Percentiles rank a stretch among this genome's conserved stretches.
These are phyloP conservation scores for Pascua sp. DNA, from an alignment of 1,284 basidiomycete genomes.

Conservation along the genomic window DNA sequence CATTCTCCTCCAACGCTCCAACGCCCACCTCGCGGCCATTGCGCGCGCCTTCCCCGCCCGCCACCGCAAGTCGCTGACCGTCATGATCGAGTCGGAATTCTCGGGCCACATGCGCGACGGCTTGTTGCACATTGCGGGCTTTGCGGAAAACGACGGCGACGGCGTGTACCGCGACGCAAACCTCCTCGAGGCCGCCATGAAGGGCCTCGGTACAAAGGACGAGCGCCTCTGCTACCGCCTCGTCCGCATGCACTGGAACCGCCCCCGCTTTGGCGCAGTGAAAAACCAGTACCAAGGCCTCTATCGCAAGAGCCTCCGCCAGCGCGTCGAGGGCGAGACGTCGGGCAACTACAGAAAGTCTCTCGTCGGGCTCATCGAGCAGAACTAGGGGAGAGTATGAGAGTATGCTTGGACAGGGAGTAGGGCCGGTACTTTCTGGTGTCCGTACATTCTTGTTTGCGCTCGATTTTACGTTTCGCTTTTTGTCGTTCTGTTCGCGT, in stretches of 20 bases:
- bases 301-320: slow-evolving; percentile 36
- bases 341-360: slow-evolving; percentile 47
- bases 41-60: slow-evolving; percentile 42
- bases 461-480: background rate
- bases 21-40: slow-evolving; percentile 45
- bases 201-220: slow-evolving; percentile 50
- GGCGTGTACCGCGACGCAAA: slow-evolving; percentile 45
- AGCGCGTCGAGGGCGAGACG: slow-evolving; percentile 48
- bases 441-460: background rate
- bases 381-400: slow-evolving; percentile 32
- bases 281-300: slow-evolving; percentile 43
- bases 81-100: slow-evolving; percentile 48
- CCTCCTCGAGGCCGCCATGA: slow-evolving; percentile 44
- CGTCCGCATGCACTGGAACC: slow-evolving; percentile 47
- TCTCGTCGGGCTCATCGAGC: slow-evolving; percentile 34
- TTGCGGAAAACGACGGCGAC: slow-evolving; percentile 42
- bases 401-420: background rate
- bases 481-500: background rate
- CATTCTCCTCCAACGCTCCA: slow-evolving; percentile 46
- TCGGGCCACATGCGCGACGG: slow-evolving; percentile 49
- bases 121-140: slow-evolving; percentile 41
- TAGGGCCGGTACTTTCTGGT: background rate
- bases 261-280: slow-evolving; percentile 44
- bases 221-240: slow-evolving; percentile 48
- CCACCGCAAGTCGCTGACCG: slow-evolving; percentile 33